These are phyloP conservation scores for Calonectria multiphialidica DNA, from an alignment of 2,329 filamentous ascomycete genomes.

Conservation along the genomic window DNA sequence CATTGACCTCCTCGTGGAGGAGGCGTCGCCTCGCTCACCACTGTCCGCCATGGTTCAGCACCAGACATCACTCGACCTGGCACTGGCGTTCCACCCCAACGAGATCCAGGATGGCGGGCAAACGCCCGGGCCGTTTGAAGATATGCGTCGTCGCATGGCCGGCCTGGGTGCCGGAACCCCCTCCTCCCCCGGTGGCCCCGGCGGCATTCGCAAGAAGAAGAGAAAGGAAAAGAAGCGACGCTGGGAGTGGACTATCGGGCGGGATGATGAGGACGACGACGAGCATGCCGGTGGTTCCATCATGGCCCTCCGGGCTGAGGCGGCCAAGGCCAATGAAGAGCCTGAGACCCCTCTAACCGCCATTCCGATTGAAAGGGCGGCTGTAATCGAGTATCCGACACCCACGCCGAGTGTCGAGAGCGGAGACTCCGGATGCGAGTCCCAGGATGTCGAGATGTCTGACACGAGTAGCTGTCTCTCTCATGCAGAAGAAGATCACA, in stretches of 20 bases:
- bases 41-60: constrained; percentile 46
- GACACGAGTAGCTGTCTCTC: constrained; percentile 56
- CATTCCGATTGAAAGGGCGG: constrained; percentile 32
- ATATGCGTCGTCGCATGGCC: constrained; percentile 70
- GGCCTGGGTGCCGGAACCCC: constrained; percentile 58
- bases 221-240: constrained; percentile 70
- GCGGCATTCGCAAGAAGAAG: constrained; percentile 65
- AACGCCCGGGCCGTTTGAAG: constrained; percentile 73
- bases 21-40: constrained; percentile 63
- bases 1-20: constrained; percentile 72
- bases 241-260: constrained; percentile 76
- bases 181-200: constrained; percentile 54
- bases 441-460: constrained; percentile 63
- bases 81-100: constrained; percentile 64
- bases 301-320: constrained; percentile 52
- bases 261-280: constrained; percentile 61
- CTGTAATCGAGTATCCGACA: constrained; percentile 36
- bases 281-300: constrained; percentile 58
- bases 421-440: constrained; percentile 45
- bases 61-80: constrained; percentile 60
- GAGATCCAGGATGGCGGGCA: constrained; percentile 71
- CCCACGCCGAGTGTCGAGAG: constrained; percentile 58
- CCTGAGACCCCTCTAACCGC: constrained; percentile 39
- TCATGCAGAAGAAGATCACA: constrained; percentile 47
- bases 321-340: constrained; percentile 37